A percentile compares a stretch with the other conserved stretches of the same genome.
Evolutionary conservation across 495 filamentous ascomycete genomes (phyloP).

Genomic region (Penicillium cosmopolitanum): DNA sequence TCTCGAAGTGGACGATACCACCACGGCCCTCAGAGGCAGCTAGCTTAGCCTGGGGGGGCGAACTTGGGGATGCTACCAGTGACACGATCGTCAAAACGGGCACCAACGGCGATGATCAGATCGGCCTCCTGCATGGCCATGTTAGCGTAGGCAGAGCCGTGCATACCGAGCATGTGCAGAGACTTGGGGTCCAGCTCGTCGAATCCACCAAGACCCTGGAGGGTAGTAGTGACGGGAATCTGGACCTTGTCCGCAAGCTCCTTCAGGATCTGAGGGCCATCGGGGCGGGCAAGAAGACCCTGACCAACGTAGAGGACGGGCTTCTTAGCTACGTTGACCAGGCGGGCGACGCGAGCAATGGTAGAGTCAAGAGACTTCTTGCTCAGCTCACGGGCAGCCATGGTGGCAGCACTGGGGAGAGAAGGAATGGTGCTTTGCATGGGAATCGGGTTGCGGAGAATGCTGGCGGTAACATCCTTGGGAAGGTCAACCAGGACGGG

Average conservation of each 20-base stretch:
- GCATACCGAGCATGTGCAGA: slow-evolving; percentile 69
- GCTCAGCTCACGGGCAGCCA: slow-evolving; percentile 56
- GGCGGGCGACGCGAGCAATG: slow-evolving; percentile 55
- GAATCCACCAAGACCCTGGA: slow-evolving; percentile 66
- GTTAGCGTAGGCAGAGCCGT: slow-evolving; percentile 68
- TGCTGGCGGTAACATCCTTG: slow-evolving; percentile 60
- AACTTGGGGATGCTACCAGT: slow-evolving; percentile 58
- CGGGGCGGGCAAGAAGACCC: slow-evolving; percentile 54
- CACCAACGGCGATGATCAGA: slow-evolving; percentile 63
- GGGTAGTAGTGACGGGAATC: slow-evolving; percentile 66
- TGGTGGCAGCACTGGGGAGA: slow-evolving; percentile 59
- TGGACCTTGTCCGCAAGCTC: slow-evolving; percentile 59
- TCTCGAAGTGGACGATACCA: slow-evolving; percentile 68
- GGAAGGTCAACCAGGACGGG: slow-evolving; percentile 65
- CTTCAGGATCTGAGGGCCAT: slow-evolving; percentile 58
- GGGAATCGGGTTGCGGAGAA: slow-evolving; percentile 57
- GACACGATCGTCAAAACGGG: slow-evolving; percentile 68
- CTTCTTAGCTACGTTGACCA: slow-evolving; percentile 62
- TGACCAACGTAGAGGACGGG: slow-evolving; percentile 66
- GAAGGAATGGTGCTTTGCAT: slow-evolving; percentile 58
- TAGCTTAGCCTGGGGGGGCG: slow-evolving; percentile 58
- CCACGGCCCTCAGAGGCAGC: slow-evolving; percentile 61
- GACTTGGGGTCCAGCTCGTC: slow-evolving; percentile 63
- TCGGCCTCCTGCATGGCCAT: slow-evolving; percentile 69
- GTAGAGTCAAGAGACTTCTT: slow-evolving; percentile 49